Percentiles rank a stretch among this genome's conserved stretches.
phyloP scores from a whole-genome alignment of 2,329 filamentous ascomycete genomes.

The Diaporthe ilicicola region DNA sequence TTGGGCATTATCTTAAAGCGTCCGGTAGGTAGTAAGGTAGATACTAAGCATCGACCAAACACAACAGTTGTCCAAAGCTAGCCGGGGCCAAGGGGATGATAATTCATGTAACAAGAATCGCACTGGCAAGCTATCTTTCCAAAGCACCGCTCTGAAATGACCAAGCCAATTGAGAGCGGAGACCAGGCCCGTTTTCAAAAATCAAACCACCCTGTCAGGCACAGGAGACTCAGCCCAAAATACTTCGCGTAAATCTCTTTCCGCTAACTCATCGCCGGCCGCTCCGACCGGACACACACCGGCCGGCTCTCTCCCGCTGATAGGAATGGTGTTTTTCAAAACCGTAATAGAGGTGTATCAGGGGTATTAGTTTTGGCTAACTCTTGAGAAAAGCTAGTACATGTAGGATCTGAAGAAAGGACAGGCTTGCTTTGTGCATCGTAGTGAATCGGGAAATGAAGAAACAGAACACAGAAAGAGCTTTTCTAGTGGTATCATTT shows the following conservation, averaged over 20 bases:
- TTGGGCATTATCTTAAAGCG: conserved; percentile 7
- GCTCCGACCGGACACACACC: not conserved
- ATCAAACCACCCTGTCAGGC: not conserved
- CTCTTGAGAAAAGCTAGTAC: conserved; percentile 13
- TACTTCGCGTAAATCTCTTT: conserved; percentile 32
- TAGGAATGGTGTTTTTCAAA: conserved; percentile 10
- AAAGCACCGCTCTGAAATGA: conserved; percentile 18
- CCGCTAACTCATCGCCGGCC: conserved; percentile 26
- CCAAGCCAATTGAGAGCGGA: not conserved
- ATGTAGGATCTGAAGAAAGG: conserved; percentile 16
- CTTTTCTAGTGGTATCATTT: conserved; percentile 44
- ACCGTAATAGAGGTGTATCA: not conserved
- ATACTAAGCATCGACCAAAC: not conserved
- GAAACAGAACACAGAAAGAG: conserved; percentile 16
- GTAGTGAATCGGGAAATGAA: not conserved
- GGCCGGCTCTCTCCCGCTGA: not conserved
- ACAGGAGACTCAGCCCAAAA: not conserved
- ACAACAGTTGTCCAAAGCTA: conserved; percentile 1
- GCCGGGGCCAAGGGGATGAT: not conserved
- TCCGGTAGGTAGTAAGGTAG: not conserved
- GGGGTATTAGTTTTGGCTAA: conserved; percentile 24
- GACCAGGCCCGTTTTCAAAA: not conserved
- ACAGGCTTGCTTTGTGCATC: conserved; percentile 22
- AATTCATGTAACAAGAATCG: not conserved
- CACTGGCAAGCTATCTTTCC: not conserved